Evolutionary conservation across 2,329 filamentous ascomycete species (phyloP).

Genomic region (Sporothrix globosa): DNA sequence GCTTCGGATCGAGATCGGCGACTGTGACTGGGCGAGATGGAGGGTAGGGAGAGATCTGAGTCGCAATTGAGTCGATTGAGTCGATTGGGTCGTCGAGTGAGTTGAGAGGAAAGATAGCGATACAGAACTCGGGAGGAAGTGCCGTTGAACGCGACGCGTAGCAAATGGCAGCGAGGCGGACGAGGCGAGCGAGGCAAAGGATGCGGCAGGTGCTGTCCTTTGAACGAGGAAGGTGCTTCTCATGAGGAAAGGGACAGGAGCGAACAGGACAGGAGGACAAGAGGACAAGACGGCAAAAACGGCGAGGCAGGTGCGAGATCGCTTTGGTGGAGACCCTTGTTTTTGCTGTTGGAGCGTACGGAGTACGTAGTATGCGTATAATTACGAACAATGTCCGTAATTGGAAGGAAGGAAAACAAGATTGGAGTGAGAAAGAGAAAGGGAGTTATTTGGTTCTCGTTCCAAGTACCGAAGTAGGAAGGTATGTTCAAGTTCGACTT

Average conservation of each 20-base stretch:
- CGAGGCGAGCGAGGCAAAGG: constrained; percentile 21
- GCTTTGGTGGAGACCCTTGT: constrained; percentile 7
- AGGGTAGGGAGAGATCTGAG: neutral
- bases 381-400: constrained; percentile 18
- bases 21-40: neutral
- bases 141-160: constrained; percentile 10
- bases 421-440: constrained; percentile 4
- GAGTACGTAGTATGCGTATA: neutral
- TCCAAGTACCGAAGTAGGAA: constrained; percentile 32
- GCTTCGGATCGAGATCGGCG: constrained; percentile 3
- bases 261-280: neutral
- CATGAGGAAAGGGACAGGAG: constrained; percentile 18
- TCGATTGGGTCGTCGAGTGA: neutral
- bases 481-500: constrained; percentile 26
- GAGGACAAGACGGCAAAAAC: constrained; percentile 1
- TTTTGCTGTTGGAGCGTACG: neutral
- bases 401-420: constrained; percentile 26
- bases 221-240: constrained; percentile 28
- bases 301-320: constrained; percentile 21
- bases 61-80: neutral
- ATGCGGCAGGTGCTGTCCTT: constrained; percentile 31
- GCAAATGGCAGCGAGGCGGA: neutral
- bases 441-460: constrained; percentile 3
- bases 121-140: constrained; percentile 12
- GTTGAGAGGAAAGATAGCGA: constrained; percentile 12